Evolutionary conservation across 1,284 basidiomycete genomes (phyloP).

Genomic region (Papiliotrema terrestris): DNA sequence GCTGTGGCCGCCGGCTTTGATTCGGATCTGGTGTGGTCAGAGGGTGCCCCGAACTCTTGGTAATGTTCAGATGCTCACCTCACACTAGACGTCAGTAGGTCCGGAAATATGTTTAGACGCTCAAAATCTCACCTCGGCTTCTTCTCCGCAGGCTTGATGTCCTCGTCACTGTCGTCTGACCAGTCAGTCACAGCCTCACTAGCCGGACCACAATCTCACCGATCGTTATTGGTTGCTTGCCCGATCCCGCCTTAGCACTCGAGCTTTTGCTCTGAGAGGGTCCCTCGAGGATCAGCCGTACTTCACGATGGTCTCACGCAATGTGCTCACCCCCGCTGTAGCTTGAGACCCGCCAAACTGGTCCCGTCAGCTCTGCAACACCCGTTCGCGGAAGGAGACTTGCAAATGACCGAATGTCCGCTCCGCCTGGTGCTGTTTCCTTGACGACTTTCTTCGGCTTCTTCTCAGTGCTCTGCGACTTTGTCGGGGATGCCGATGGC

Average conservation of each 20-base stretch:
- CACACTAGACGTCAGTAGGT: not conserved
- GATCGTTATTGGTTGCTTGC: constrained; percentile 37
- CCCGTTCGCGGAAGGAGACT: constrained; percentile 2
- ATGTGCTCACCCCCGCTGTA: too few relatives aligned
- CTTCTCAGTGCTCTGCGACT: constrained; percentile 8
- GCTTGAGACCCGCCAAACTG: constrained; percentile 8
- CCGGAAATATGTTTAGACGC: not conserved
- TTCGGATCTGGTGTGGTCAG: not conserved
- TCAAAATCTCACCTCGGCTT: constrained; percentile 11
- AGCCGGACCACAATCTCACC: constrained; percentile 9
- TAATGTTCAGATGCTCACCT: not conserved
- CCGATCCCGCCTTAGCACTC: constrained; percentile 15
- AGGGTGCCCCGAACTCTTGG: too few relatives aligned
- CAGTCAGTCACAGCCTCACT: not conserved
- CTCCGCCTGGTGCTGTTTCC: constrained; percentile 12
- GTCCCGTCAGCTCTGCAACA: not conserved
- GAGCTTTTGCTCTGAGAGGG: constrained; percentile 2
- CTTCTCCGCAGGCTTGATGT: constrained; percentile 20
- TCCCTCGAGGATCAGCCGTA: constrained; percentile 3
- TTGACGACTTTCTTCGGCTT: constrained; percentile 6
- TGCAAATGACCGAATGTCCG: constrained; percentile 30
- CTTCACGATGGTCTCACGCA: too few relatives aligned
- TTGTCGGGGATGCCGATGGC: constrained; percentile 9
- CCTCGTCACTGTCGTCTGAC: constrained; percentile 42
- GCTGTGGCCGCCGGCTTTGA: constrained; percentile 15